These are phyloP conservation scores for Capsicum rhomboideum DNA, from an alignment of 257 asterid genomes.

Conservation along the genomic window DNA sequence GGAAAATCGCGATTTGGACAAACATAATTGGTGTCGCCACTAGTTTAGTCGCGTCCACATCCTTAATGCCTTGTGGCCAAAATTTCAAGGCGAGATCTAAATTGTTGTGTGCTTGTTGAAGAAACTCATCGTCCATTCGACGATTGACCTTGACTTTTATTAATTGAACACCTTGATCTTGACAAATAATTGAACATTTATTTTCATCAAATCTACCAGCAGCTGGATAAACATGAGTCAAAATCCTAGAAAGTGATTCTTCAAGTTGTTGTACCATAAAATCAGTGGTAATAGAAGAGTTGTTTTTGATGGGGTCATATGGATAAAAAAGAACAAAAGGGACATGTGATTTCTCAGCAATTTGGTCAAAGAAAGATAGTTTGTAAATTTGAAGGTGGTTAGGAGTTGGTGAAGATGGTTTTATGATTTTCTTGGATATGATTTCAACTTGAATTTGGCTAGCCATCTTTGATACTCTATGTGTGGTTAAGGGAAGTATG, in stretches of 20 bases:
- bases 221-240: no score
- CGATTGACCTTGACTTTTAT: constrained; percentile 3
- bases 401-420: background rate
- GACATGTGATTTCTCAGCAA: constrained; percentile 1
- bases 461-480: no score
- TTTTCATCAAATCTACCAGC: background rate
- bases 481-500: no score
- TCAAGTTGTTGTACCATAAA: background rate
- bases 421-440: constrained; percentile 2
- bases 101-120: background rate
- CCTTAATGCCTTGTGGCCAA: background rate
- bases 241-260: no score
- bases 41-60: background rate
- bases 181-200: constrained; percentile 14
- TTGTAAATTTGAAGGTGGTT: constrained; percentile 7
- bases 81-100: background rate
- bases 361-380: constrained; percentile 31
- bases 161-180: constrained; percentile 26
- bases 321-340: constrained; percentile 29
- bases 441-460: background rate
- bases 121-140: background rate
- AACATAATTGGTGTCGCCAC: background rate
- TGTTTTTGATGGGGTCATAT: background rate
- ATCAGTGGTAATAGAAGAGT: background rate
- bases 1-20: background rate